These are phyloP conservation scores for Heliamphora ciliata DNA, from an alignment of 179 eudicot genomes.

Conservation along the genomic window DNA sequence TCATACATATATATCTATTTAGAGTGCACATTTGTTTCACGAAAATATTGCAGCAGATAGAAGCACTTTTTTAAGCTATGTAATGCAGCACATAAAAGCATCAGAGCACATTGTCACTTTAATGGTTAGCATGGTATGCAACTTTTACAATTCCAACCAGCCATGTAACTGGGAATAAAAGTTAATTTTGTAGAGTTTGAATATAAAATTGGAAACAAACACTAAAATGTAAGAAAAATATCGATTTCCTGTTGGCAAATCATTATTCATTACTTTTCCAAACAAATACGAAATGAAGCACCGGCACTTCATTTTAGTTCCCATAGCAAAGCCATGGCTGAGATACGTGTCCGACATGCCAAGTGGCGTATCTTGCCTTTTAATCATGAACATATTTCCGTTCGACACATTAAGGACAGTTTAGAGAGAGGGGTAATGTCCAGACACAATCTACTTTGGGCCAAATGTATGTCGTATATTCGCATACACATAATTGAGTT, in stretches of 20 bases:
- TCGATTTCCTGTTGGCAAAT: not conserved
- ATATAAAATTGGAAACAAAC: not conserved
- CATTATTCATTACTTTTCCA: not conserved
- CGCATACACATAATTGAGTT: too few relatives aligned
- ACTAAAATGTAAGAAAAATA: not conserved
- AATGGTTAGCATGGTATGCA: not conserved
- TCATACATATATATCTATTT: not conserved
- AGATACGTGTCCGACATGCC: not conserved
- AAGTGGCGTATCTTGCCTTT: not conserved
- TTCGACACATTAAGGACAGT: too few relatives aligned
- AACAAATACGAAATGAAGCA: too few relatives aligned
- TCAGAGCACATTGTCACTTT: not conserved
- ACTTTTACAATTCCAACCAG: not conserved
- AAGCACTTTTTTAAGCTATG: not conserved
- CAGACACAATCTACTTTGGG: too few relatives aligned
- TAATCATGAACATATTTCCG: too few relatives aligned
- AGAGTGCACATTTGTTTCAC: not conserved
- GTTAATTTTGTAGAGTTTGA: not conserved
- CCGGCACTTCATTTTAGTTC: not conserved
- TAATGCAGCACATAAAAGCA: not conserved
- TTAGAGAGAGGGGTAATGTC: too few relatives aligned
- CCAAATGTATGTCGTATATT: too few relatives aligned
- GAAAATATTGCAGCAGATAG: too few relatives aligned
- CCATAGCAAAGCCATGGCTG: not conserved
- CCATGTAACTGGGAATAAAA: not conserved